Percentiles rank a stretch among this genome's conserved stretches.
Conservation (phyloP, 495 filamentous ascomycete species). For the Penicillium psychrofluorescens region DNA sequence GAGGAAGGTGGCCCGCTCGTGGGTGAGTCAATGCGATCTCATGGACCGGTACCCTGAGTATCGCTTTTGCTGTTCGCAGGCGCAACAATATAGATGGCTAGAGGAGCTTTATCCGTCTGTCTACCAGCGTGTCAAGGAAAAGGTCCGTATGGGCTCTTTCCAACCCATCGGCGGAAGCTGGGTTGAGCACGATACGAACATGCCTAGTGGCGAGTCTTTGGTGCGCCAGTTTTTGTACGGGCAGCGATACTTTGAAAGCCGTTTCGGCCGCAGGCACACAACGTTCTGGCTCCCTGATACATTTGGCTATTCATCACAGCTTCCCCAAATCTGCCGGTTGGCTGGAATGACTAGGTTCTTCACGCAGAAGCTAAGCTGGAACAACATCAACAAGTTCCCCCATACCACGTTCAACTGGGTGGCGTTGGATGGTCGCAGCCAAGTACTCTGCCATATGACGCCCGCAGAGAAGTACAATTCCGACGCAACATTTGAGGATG, state of each 20-base stretch:
- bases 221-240: slow-evolving; percentile 91
- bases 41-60: slow-evolving; percentile 94
- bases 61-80: slow-evolving; percentile 83
- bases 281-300: slow-evolving; percentile 99
- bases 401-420: slow-evolving; percentile 99
- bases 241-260: slow-evolving; percentile 88
- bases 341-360: slow-evolving; percentile 95
- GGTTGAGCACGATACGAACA: slow-evolving; percentile 98
- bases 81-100: slow-evolving; percentile 97
- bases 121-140: slow-evolving; percentile 82
- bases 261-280: slow-evolving; percentile 77
- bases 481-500: slow-evolving; percentile 89
- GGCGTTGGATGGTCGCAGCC: slow-evolving; percentile 82
- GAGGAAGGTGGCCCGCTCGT: slow-evolving; percentile 90
- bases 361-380: slow-evolving; percentile 93
- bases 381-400: slow-evolving; percentile 98
- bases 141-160: slow-evolving; percentile 84
- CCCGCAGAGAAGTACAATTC: slow-evolving; percentile 93
- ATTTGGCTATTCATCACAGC: slow-evolving; percentile 91
- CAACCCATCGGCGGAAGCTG: slow-evolving; percentile 95
- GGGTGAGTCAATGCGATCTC: slow-evolving; percentile 90
- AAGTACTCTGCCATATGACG: slow-evolving; percentile 97
- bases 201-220: slow-evolving; percentile 91
- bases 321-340: slow-evolving; percentile 85
- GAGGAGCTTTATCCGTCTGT: slow-evolving; percentile 79